Evolutionary conservation across 164 flowering plant species (phyloP), one percentile per base, ranked within the genome.

Genomic region (Saururus chinensis): DNA sequence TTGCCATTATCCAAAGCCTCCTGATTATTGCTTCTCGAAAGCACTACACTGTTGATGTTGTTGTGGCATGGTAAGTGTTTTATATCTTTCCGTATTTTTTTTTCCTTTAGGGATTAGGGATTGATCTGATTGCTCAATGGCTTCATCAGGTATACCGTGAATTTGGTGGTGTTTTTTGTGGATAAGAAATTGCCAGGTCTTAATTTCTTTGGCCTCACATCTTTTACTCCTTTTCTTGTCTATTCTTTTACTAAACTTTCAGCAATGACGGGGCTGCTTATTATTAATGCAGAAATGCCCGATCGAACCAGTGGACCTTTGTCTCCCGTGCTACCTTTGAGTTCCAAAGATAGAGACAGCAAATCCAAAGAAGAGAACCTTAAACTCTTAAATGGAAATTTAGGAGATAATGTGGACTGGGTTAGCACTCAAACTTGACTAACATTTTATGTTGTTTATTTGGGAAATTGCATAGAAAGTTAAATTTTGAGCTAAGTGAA

Each of bases 1-100:
- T 81, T 65, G 93, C 82, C 26, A 75, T 85, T 64, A 60, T 68
- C 53, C 92, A 85, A 73, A 91, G 99, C 80, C 68, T 90, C 23
- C 70, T 93, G 77, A 90, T 93, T 69, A 54, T 93, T 57, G 97
- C 99, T 60, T 90, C 97, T 22, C 90, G 93, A 64, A 93, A 88
- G 68, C 99, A 91, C 73, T 93, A 91, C 76, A 71, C 79, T 10
- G 84, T 82, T 35, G 83, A 76, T 66, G 70, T 74, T 55, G 79
- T 86, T 45, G 84, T 84, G 60, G 88, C 88, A 62, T 84, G 88
- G 88, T 83, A 74, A 59, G 30, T 45, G 49, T 45, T 45, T 45
- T 19, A 40, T 14, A 22, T 10, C 35, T 20, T 37, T 35, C 9
- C 23, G 22, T 22, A 52, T 51, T 30, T 35, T 37, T 14, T 21